Conservation (phyloP, 2,329 filamentous ascomycete genomes). For the Sordariomycetes sp. region DNA sequence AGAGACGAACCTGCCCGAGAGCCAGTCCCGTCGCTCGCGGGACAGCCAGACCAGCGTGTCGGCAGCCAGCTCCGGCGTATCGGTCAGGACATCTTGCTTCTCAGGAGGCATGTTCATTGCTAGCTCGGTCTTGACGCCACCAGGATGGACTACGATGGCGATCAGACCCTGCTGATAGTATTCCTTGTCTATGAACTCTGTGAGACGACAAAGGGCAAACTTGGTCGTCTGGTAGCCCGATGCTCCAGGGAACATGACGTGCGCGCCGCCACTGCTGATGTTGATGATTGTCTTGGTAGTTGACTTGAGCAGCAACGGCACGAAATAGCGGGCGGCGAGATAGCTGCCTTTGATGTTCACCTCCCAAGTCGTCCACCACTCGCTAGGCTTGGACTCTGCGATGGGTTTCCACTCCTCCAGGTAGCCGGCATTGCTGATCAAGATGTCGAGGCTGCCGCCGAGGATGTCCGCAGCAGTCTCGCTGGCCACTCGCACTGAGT, state of each 20-base stretch:
- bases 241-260: constrained; percentile 1
- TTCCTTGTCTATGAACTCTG: constrained; percentile 37
- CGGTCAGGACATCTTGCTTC: constrained; percentile 7
- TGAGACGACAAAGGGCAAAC: constrained; percentile 37
- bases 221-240: constrained; percentile 36
- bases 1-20: constrained; percentile 17
- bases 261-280: constrained; percentile 16
- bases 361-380: constrained; percentile 31
- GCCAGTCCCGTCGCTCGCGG: constrained; percentile 23
- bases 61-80: constrained; percentile 11
- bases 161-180: constrained; percentile 31
- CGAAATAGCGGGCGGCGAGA: constrained; percentile 32
- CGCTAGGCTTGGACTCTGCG: constrained; percentile 24
- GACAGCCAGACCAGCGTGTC: constrained; percentile 18
- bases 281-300: constrained; percentile 33
- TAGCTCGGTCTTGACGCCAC: constrained; percentile 25
- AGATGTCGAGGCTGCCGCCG: constrained; percentile 21
- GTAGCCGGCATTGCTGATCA: constrained; percentile 34
- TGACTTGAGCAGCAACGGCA: constrained; percentile 32
- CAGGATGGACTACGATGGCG: constrained; percentile 29
- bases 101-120: constrained; percentile 9
- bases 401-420: constrained; percentile 24
- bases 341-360: constrained; percentile 39
- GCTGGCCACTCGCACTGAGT: background rate
- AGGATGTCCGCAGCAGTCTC: constrained; percentile 1